Conservation (phyloP, 108 stramenopile genomes). For the Skeletonema tropicum region DNA sequence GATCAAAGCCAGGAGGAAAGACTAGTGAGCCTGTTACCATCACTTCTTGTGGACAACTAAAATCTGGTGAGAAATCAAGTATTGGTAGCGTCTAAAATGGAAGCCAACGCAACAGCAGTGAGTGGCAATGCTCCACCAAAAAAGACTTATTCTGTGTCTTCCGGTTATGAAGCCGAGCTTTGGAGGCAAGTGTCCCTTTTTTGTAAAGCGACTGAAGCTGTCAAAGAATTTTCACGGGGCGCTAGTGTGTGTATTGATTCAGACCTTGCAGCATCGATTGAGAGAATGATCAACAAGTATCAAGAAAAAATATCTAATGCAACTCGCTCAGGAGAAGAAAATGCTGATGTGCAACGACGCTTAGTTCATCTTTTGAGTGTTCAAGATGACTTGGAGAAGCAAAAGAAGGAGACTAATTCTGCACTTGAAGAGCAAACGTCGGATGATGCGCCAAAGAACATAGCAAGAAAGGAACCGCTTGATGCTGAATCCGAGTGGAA, state of each 20-base stretch:
- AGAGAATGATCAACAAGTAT: conserved; percentile 18
- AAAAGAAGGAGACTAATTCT: conserved; percentile 39
- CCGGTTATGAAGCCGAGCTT: conserved; percentile 40
- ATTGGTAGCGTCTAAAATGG: neutral
- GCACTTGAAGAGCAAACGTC: conserved; percentile 41
- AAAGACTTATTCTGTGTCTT: conserved; percentile 20
- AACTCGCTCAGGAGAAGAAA: conserved; percentile 14
- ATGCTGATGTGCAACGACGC: conserved; percentile 17
- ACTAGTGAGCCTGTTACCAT: conserved; percentile 72
- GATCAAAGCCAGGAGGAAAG: conserved; percentile 55
- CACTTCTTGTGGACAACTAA: neutral
- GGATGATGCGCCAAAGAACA: conserved; percentile 10
- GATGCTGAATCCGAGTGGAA: conserved; percentile 68
- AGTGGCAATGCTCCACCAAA: neutral
- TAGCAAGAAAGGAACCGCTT: conserved; percentile 56
- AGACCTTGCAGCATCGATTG: conserved; percentile 28
- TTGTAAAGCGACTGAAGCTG: conserved; percentile 2
- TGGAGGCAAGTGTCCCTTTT: conserved; percentile 39
- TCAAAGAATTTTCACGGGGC: conserved; percentile 12
- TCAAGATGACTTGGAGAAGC: conserved; percentile 50
- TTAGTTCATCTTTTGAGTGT: conserved; percentile 50
- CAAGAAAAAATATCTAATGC: conserved; percentile 42
- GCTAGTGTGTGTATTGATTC: conserved; percentile 15
- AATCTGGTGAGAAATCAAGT: neutral
- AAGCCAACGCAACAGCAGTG: neutral